phyloP scores from a whole-genome alignment of 306 rosid species.

The Clitoria ternatea region DNA sequence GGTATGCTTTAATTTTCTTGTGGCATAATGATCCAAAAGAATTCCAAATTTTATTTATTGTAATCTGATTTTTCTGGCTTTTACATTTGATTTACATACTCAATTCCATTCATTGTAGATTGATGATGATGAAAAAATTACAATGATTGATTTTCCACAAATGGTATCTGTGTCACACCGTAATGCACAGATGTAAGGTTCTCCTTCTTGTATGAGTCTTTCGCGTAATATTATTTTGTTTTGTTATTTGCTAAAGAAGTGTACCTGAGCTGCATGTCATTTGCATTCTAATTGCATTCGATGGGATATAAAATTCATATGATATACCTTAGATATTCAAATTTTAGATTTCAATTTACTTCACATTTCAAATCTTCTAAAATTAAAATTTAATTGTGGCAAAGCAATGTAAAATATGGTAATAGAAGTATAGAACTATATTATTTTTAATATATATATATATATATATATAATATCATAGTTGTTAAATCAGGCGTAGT shows the following conservation, averaged over 20 bases:
- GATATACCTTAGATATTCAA: neutral
- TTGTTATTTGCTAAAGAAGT: neutral
- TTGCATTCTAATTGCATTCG: neutral
- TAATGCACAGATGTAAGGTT: constrained; percentile 83
- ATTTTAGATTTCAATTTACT: neutral
- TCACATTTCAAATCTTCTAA: neutral
- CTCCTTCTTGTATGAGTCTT: constrained; percentile 9
- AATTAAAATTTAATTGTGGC: neutral
- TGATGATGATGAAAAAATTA: constrained; percentile 74
- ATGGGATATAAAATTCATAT: neutral
- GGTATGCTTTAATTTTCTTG: constrained; percentile 49
- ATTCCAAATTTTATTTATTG: neutral
- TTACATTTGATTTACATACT: neutral
- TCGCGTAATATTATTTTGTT: neutral
- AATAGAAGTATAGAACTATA: neutral
- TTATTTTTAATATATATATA: neutral
- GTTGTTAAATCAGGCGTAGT: too few species aligned
- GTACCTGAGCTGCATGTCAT: neutral
- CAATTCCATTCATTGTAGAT: constrained; percentile 46
- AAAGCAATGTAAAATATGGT: neutral
- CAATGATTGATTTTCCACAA: constrained; percentile 94
- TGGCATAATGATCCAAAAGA: neutral
- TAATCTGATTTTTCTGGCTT: constrained; percentile 2
- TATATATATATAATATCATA: too few species aligned
- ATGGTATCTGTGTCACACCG: constrained; percentile 91